Evolutionary conservation across 75 land plant genomes (phyloP).

Genomic region (Pinus tabuliformis): DNA sequence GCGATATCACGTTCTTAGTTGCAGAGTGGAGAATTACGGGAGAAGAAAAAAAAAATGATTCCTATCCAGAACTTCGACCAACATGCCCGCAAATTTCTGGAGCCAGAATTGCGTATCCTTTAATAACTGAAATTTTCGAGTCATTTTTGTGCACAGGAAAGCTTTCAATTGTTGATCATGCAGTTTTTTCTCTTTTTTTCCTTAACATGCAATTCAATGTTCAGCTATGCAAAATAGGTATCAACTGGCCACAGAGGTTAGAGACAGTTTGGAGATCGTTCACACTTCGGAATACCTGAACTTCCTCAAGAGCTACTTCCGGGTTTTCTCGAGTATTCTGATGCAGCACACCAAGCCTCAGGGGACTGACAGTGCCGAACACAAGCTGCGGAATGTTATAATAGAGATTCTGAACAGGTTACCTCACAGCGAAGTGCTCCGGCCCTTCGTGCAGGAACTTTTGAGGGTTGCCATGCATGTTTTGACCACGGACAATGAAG

Average conservation of each 20-base stretch:
- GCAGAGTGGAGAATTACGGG: too few species aligned
- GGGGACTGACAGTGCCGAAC: slow-evolving; percentile 69
- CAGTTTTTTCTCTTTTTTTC: not conserved
- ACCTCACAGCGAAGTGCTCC: slow-evolving; percentile 94
- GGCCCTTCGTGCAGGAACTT: slow-evolving; percentile 92
- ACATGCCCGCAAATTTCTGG: slow-evolving; percentile 82
- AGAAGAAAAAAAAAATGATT: slow-evolving; percentile 36
- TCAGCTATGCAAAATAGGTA: slow-evolving; percentile 79
- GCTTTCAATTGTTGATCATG: not conserved
- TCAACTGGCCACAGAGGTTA: slow-evolving; percentile 90
- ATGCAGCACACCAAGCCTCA: slow-evolving; percentile 85
- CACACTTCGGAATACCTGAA: slow-evolving; percentile 98
- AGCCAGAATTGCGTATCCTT: slow-evolving; percentile 69
- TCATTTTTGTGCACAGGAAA: not conserved
- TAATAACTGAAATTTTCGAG: not conserved
- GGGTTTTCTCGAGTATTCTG: slow-evolving; percentile 76
- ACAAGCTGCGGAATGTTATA: slow-evolving; percentile 87
- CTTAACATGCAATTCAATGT: slow-evolving; percentile 9
- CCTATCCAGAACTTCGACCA: slow-evolving; percentile 96
- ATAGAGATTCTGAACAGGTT: slow-evolving; percentile 94
- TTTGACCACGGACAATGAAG: slow-evolving; percentile 88
- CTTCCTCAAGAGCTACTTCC: slow-evolving; percentile 90
- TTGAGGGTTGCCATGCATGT: slow-evolving; percentile 92
- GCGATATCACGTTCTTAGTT: too few species aligned
- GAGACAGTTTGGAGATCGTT: slow-evolving; percentile 92